A percentile compares a stretch with the other conserved stretches of the same genome.
phyloP scores from a whole-genome alignment of 2,329 filamentous ascomycete species.

The Fusarium piperis region DNA sequence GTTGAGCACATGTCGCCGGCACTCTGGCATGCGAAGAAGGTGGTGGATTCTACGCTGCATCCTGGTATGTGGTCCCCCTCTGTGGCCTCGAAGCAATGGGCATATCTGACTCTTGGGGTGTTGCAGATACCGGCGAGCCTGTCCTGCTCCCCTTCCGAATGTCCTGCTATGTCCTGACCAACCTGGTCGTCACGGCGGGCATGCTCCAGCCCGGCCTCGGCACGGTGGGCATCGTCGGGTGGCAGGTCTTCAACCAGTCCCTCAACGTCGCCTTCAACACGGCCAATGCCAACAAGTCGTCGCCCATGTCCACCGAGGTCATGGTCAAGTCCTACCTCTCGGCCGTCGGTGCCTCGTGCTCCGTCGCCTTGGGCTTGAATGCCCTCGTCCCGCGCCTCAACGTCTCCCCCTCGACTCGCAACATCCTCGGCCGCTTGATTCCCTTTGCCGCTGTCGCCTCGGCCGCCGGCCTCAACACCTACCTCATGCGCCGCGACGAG shows the following conservation, averaged over 20 bases:
- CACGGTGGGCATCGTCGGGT: constrained; percentile 85
- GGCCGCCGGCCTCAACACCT: constrained; percentile 92
- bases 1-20: constrained; percentile 85
- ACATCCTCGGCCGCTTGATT: constrained; percentile 85
- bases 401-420: constrained; percentile 78
- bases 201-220: constrained; percentile 93
- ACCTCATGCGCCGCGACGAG: constrained; percentile 97
- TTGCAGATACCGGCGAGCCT: constrained; percentile 85
- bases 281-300: constrained; percentile 97
- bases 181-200: constrained; percentile 92
- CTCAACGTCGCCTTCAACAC: constrained; percentile 98
- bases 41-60: constrained; percentile 95
- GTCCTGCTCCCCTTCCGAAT: constrained; percentile 97
- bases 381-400: constrained; percentile 87
- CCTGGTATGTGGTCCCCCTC: constrained; percentile 71
- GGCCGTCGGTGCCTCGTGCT: constrained; percentile 92
- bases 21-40: constrained; percentile 95
- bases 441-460: constrained; percentile 95
- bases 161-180: constrained; percentile 94
- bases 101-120: constrained; percentile 17
- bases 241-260: constrained; percentile 97
- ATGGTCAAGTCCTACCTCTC: constrained; percentile 91
- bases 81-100: not conserved
- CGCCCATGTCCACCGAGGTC: constrained; percentile 81
- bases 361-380: constrained; percentile 92